phyloP scores from a whole-genome alignment of 805 yeast genomes.

The Ogataea minuta region DNA sequence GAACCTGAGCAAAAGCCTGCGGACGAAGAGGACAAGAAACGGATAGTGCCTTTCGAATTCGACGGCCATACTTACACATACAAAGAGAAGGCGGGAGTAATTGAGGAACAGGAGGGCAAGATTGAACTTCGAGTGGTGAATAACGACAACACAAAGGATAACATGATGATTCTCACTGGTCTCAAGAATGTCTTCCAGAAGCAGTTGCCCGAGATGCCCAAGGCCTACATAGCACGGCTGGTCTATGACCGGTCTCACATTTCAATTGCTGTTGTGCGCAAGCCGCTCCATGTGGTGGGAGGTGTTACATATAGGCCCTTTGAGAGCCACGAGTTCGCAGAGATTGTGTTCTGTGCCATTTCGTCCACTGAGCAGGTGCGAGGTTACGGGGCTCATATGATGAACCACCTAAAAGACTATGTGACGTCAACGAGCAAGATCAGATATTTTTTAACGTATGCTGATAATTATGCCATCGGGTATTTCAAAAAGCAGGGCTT shows the following conservation, averaged over 20 bases:
- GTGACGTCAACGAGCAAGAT: slow-evolving; percentile 85
- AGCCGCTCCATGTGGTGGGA: slow-evolving; percentile 85
- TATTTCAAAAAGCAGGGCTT: slow-evolving; percentile 98
- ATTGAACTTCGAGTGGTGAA: slow-evolving; percentile 96
- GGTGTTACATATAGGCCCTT: slow-evolving; percentile 97
- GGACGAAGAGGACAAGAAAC: slow-evolving; percentile 41
- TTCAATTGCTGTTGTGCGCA: slow-evolving; percentile 93
- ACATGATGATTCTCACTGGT: slow-evolving; percentile 89
- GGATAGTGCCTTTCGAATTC: slow-evolving; percentile 50
- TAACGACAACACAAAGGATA: slow-evolving; percentile 86
- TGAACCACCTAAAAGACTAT: slow-evolving; percentile 97
- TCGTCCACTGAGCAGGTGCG: slow-evolving; percentile 96
- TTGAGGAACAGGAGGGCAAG: slow-evolving; percentile 89
- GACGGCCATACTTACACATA: slow-evolving; percentile 81
- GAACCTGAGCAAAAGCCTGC: slow-evolving; percentile 33
- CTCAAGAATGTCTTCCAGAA: slow-evolving; percentile 94
- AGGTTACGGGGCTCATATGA: slow-evolving; percentile 97
- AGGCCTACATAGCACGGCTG: slow-evolving; percentile 90
- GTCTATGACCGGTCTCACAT: slow-evolving; percentile 94
- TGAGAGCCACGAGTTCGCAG: slow-evolving; percentile 88
- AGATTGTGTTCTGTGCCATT: slow-evolving; percentile 97
- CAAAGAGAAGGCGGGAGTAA: slow-evolving; percentile 89
- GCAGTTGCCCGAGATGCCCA: slow-evolving; percentile 98
- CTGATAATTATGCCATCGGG: slow-evolving; percentile 98
- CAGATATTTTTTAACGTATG: slow-evolving; percentile 87